A percentile compares a stretch with the other conserved stretches of the same genome.
Evolutionary conservation across 176 grass and related monocot species (phyloP).

Genomic region (Oryza glumipatula): DNA sequence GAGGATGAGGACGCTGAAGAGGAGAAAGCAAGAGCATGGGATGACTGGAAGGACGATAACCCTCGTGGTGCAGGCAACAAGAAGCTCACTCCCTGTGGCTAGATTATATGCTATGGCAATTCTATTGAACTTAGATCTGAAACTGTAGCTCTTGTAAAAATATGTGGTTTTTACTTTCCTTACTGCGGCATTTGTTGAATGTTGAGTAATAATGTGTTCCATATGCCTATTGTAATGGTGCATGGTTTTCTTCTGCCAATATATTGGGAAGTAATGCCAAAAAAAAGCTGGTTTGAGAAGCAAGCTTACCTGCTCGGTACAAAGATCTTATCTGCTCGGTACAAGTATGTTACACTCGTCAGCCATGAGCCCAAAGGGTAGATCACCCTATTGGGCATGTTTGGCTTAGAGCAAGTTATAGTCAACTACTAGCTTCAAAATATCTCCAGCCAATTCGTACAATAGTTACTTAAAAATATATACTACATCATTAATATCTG

Average conservation of each 20-base stretch:
- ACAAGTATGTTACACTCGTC: no score
- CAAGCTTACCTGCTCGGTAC: no score
- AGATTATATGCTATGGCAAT: neutral
- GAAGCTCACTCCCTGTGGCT: conserved; percentile 95
- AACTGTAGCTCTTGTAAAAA: conserved; percentile 16
- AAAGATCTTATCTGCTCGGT: no score
- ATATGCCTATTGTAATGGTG: neutral
- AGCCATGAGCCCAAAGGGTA: no score
- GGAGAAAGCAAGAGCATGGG: conserved; percentile 80
- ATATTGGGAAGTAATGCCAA: no score
- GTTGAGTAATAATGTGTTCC: neutral
- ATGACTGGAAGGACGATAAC: conserved; percentile 97
- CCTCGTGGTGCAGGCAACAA: conserved; percentile 94
- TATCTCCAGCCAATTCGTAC: no score
- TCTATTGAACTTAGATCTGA: neutral
- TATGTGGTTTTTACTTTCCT: neutral
- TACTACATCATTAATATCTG: no score
- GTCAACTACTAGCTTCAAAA: no score
- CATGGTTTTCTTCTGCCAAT: neutral
- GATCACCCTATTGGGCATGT: neutral
- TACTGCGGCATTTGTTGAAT: neutral
- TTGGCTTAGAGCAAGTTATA: no score
- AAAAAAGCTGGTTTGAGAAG: no score
- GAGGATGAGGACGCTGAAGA: conserved; percentile 79
- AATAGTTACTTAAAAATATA: no score